Conservation (phyloP, 2,329 filamentous ascomycete genomes). For the Triangularia setosa region DNA sequence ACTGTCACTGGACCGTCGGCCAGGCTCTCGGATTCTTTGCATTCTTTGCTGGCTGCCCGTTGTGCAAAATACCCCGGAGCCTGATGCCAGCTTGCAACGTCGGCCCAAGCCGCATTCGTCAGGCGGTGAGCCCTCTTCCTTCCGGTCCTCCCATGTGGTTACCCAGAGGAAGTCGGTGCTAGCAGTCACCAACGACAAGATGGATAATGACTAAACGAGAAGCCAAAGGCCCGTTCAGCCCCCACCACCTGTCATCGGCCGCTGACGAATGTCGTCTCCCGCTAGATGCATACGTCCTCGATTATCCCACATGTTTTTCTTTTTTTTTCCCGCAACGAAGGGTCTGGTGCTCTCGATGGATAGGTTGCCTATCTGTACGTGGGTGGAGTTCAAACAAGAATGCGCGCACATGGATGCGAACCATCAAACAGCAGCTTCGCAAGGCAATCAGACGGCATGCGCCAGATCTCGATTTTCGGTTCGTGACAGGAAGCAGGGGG, state of each 20-base stretch:
- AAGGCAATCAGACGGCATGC: neutral
- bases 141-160: neutral
- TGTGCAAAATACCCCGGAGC: neutral
- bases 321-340: slow-evolving; percentile 13
- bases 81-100: slow-evolving; percentile 9
- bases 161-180: neutral
- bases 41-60: neutral
- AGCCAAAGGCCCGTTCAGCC: neutral
- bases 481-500: neutral
- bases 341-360: neutral
- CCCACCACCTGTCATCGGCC: slow-evolving; percentile 12
- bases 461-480: slow-evolving; percentile 1
- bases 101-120: slow-evolving; percentile 4
- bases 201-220: neutral
- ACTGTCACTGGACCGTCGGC: neutral
- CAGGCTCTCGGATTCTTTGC: neutral
- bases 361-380: neutral
- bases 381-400: neutral
- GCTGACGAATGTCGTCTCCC: neutral
- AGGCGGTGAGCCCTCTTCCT: slow-evolving; percentile 15
- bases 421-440: slow-evolving; percentile 1
- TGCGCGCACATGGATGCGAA: slow-evolving; percentile 3
- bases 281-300: slow-evolving; percentile 13
- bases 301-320: slow-evolving; percentile 19
- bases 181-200: neutral